Conservation (phyloP, 2,329 filamentous ascomycete species). For the Penicillium aurantiogriseum region DNA sequence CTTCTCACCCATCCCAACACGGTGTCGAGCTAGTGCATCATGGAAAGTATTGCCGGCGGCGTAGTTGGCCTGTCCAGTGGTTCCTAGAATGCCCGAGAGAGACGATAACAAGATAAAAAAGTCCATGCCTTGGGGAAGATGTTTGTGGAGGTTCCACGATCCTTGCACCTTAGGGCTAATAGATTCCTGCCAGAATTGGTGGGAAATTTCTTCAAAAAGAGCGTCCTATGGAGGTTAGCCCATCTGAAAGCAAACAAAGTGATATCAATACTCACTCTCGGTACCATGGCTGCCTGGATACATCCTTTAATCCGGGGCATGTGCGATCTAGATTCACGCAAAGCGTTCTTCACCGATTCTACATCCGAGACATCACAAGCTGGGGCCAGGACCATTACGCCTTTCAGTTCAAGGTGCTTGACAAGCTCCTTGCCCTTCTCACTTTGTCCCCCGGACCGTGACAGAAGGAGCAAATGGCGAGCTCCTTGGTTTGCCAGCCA, state of each 20-base stretch:
- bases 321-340: neutral
- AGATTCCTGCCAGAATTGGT: constrained; percentile 28
- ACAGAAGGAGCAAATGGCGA: constrained; percentile 32
- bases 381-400: constrained; percentile 1
- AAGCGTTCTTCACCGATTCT: constrained; percentile 23
- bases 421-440: constrained; percentile 4
- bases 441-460: constrained; percentile 5
- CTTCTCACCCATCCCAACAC: constrained; percentile 18
- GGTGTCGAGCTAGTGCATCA: constrained; percentile 36
- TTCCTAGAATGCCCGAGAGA: constrained; percentile 45
- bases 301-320: constrained; percentile 30
- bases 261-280: neutral
- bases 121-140: constrained; percentile 33
- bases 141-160: constrained; percentile 19
- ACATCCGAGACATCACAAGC: constrained; percentile 30
- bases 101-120: constrained; percentile 47
- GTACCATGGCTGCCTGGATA: constrained; percentile 29
- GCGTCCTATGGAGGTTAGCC: constrained; percentile 1
- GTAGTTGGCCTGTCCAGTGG: constrained; percentile 47
- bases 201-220: constrained; percentile 35
- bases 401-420: neutral
- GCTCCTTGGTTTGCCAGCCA: constrained; percentile 38
- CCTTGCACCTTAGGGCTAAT: constrained; percentile 31
- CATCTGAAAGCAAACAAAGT: neutral
- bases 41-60: constrained; percentile 41